Evolutionary conservation across 2,329 filamentous ascomycete species (phyloP).

Genomic region (Leptographium wingfieldii): DNA sequence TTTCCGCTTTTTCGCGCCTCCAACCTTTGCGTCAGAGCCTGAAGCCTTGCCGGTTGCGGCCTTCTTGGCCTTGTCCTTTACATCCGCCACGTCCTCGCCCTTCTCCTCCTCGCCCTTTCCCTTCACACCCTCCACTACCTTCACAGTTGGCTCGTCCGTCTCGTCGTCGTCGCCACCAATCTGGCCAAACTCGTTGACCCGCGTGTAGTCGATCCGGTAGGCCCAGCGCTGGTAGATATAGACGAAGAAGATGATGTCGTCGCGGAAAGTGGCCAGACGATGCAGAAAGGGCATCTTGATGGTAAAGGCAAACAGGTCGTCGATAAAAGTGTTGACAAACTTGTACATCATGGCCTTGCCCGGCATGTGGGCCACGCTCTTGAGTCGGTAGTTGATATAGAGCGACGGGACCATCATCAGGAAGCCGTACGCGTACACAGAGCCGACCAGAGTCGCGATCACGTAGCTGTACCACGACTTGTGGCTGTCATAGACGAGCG

Average conservation of each 20-base stretch:
- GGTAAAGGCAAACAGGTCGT: slow-evolving; percentile 95
- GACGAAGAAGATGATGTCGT: slow-evolving; percentile 97
- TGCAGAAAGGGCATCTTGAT: slow-evolving; percentile 98
- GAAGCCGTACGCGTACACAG: slow-evolving; percentile 96
- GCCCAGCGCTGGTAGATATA: slow-evolving; percentile 91
- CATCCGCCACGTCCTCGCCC: slow-evolving; percentile 20
- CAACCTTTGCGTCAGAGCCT: slow-evolving; percentile 36
- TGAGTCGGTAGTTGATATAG: slow-evolving; percentile 98
- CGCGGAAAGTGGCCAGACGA: slow-evolving; percentile 78
- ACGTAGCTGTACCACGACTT: slow-evolving; percentile 98
- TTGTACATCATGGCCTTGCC: slow-evolving; percentile 96
- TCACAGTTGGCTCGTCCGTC: slow-evolving; percentile 16
- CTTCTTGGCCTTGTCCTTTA: slow-evolving; percentile 24
- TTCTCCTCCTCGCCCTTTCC: slow-evolving; percentile 11
- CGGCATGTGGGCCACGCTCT: slow-evolving; percentile 93
- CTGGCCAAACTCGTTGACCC: slow-evolving; percentile 97
- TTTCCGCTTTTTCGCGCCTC: slow-evolving; percentile 33
- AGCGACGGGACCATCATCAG: slow-evolving; percentile 96
- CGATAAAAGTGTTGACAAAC: slow-evolving; percentile 97
- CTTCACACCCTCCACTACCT: slow-evolving; percentile 20
- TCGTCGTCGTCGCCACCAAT: slow-evolving; percentile 88
- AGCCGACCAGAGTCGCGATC: slow-evolving; percentile 88
- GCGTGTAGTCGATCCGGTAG: slow-evolving; percentile 81
- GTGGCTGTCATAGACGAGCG: slow-evolving; percentile 81
- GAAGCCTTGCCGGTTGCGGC: slow-evolving; percentile 19